Evolutionary conservation across 176 grass and related monocot species (phyloP), one percentile per base, ranked within the genome.

Genomic region (Hsuehochloa calcarea): DNA sequence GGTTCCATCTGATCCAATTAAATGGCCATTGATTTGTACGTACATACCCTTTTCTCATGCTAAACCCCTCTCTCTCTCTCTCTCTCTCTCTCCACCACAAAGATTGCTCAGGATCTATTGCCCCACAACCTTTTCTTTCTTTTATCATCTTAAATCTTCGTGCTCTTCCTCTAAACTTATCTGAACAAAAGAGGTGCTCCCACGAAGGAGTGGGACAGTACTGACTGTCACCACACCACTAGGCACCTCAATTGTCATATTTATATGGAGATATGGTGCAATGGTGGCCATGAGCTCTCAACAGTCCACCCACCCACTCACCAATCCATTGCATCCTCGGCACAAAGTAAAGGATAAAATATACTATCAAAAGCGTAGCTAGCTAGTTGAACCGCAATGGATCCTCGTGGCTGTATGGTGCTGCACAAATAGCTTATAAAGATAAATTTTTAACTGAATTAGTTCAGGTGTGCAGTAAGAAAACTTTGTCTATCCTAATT

Each of bases 231-330:
- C 74, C 60, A 74, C 62, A 22, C 8, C 82, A 83, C 74, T 73
- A 52, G 13, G 34, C 68, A 27, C 37, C 16, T 64, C 41, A 10
- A 46, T 78, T 56, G 31, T 82, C 56, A 27, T 34, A 65, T 52
- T 65, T 68, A 37, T n/a, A 13, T 5, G 38, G 22, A n/a, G 37
- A 73, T 55, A 52, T 11, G 23, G 20, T 7, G 38, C 22, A 9
- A 70, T 44, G 80, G 80, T 83, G 84, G 47, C 10, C 80, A 59
- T 44, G 68, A 79, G 15, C 68, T 39, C 44, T 6, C 43, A 56
- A 19, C 71, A 84, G 31, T 44, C 81, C 75, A 83, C 46, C 65
- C 88, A 88, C 86, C 68, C 85, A 80, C 81, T 40, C 68, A 29
- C 60, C 45, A 2, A 72, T 35, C 69, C 81, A 27, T 22, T 25